Evolutionary conservation across 805 yeast species (phyloP).

Genomic region (Lipomyces yamanashiensis): DNA sequence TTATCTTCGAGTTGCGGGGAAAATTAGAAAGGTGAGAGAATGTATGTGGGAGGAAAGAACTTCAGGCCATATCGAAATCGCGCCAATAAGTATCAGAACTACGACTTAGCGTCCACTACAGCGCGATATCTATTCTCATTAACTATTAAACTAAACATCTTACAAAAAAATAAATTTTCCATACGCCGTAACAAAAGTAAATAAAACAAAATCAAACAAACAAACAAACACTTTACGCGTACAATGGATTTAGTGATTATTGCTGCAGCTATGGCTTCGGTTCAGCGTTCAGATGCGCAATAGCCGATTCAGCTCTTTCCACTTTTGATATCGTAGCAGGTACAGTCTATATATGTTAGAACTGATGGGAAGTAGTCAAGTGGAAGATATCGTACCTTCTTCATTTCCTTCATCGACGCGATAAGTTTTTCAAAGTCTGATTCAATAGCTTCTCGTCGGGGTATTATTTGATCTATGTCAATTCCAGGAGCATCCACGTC

Average conservation of each 20-base stretch:
- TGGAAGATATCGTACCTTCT: conserved; percentile 16
- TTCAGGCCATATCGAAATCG: too few relatives aligned
- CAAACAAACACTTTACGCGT: background rate
- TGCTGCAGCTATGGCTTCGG: background rate
- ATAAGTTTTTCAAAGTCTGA: conserved; percentile 21
- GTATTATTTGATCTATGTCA: conserved; percentile 13
- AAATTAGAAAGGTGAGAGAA: too few relatives aligned
- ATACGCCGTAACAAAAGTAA: background rate
- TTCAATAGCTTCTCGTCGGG: conserved; percentile 13
- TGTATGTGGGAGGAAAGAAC: too few relatives aligned
- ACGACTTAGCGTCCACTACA: too few relatives aligned
- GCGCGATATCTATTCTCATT: too few relatives aligned
- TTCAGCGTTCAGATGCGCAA: conserved; percentile 15
- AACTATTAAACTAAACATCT: too few relatives aligned
- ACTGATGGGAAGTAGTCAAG: too few relatives aligned
- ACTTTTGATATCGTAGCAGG: conserved; percentile 20
- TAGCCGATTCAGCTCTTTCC: conserved; percentile 30
- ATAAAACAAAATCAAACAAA: background rate
- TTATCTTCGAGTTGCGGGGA: too few relatives aligned
- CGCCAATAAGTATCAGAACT: too few relatives aligned
- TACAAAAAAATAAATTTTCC: too few relatives aligned
- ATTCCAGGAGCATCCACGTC: conserved; percentile 5
- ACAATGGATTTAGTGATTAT: background rate
- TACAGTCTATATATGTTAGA: conserved; percentile 7
- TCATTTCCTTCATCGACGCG: conserved; percentile 25